These are phyloP conservation scores for Aegilops sharonensis DNA, from an alignment of 176 grass and related monocot genomes.

Conservation along the genomic window DNA sequence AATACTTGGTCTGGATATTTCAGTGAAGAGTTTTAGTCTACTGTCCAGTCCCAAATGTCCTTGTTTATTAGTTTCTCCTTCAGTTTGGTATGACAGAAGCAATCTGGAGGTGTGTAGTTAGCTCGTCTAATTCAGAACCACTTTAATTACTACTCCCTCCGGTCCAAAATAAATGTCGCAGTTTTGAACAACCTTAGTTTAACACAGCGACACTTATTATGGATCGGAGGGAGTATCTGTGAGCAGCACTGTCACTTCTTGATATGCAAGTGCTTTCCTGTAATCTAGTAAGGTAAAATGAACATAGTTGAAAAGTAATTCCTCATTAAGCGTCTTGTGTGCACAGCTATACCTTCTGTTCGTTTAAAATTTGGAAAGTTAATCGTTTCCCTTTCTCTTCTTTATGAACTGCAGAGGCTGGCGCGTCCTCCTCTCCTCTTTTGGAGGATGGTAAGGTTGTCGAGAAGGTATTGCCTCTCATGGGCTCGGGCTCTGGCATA, in stretches of 20 bases:
- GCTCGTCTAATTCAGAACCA: constrained; percentile 8
- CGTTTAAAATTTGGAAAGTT: not conserved
- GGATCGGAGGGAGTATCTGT: not conserved
- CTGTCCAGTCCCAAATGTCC: not conserved
- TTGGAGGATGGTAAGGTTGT: constrained; percentile 48
- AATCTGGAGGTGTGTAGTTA: not conserved
- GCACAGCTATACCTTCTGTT: not conserved
- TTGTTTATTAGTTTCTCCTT: not conserved
- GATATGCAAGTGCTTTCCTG: not conserved
- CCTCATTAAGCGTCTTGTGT: not conserved
- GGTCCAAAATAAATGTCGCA: too few relatives aligned
- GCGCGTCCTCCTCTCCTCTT: constrained; percentile 49
- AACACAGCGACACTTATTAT: too few relatives aligned
- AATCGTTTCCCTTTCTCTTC: not conserved
- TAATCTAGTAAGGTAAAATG: constrained; percentile 9
- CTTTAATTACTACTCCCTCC: not conserved
- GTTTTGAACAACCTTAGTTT: too few relatives aligned
- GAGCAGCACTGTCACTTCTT: not conserved
- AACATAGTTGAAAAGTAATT: constrained; percentile 1
- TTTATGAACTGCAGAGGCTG: constrained; percentile 32
- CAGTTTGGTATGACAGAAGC: constrained; percentile 3
- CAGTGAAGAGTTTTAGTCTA: constrained; percentile 12
- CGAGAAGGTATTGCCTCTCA: constrained; percentile 38
- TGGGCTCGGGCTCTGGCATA: constrained; percentile 60
- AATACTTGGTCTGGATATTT: constrained; percentile 21